Evolutionary conservation across 305 asterid species (phyloP), one percentile per base, ranked within the genome.

Genomic region (Rubia peregrina): DNA sequence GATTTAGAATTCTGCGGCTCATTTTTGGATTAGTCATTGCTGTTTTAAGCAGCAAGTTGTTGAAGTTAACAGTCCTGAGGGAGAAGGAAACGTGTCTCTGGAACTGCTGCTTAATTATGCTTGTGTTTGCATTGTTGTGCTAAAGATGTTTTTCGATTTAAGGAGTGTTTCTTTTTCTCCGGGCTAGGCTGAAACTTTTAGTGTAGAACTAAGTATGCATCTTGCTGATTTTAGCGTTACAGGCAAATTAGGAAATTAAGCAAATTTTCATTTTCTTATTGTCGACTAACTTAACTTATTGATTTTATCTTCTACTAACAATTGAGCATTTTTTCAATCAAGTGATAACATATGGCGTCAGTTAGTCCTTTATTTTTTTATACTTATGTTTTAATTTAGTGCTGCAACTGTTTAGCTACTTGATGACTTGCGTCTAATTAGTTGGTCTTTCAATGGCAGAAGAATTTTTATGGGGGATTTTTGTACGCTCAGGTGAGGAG

Each of bases 21-120:
- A 36, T 13, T 19, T 65, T 36, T 48, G 56, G 73, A 33, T 36
- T 64, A 40, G 71, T 73, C 61, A 40, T 55, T 74, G 21, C 46
- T 57, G 51, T 33, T 66, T 68, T 44, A 44, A 46, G 53, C 48
- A 17, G 22, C 36, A n/a, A 46, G n/a, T 12, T 22, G 14, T 17
- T 43, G 68, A 57, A 24, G 3, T 60, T 11, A 16, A 7, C 46
- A 36, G 19, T 12, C 43, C 21, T 66, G 21, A 13, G 33, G 19
- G 14, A 13, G 46, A 43, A 16, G 57, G 36, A 12, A 11, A 19
- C 46, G 5, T 49, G 30, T 51, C 62, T 43, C 17, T 16, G 59
- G 60, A 30, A 38, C 10, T 44, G 3, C 49, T 44, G 16, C 49
- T 44, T 44, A 9, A 44, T 46, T 4, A 46, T 16, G 19, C 21